Evolutionary conservation across 306 rosid species (phyloP).

Genomic region (Pueraria montana): DNA sequence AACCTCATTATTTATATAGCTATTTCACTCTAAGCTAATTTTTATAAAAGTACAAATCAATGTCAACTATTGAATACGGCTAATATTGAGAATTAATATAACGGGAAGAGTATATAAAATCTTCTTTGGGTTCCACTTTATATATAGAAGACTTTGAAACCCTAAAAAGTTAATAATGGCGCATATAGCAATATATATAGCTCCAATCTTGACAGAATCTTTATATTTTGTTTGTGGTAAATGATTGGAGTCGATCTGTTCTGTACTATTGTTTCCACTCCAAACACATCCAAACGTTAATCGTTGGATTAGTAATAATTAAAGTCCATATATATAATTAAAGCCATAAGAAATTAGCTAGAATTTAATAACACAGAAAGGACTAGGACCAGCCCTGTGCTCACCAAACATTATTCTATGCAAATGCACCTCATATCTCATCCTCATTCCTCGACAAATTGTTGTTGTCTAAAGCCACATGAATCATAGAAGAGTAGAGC

Average conservation of each 20-base stretch:
- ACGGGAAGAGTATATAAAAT: too few species aligned
- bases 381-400: neutral
- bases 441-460: too few species aligned
- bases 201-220: neutral
- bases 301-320: neutral
- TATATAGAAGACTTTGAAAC: neutral
- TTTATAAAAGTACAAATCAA: neutral
- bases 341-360: neutral
- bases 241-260: neutral
- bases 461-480: too few species aligned
- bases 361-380: neutral
- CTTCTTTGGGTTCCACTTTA: too few species aligned
- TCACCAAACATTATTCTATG: slow-evolving; percentile 11
- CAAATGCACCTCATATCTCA: neutral
- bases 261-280: neutral
- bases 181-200: neutral
- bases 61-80: neutral
- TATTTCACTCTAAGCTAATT: neutral
- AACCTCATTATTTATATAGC: neutral
- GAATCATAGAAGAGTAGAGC: too few species aligned
- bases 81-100: neutral
- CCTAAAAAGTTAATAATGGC: neutral
- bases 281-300: neutral
- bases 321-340: neutral
- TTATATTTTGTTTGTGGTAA: neutral